phyloP scores from a whole-genome alignment of 2,329 filamentous ascomycete genomes.

The Alternaria angustiovoidea region DNA sequence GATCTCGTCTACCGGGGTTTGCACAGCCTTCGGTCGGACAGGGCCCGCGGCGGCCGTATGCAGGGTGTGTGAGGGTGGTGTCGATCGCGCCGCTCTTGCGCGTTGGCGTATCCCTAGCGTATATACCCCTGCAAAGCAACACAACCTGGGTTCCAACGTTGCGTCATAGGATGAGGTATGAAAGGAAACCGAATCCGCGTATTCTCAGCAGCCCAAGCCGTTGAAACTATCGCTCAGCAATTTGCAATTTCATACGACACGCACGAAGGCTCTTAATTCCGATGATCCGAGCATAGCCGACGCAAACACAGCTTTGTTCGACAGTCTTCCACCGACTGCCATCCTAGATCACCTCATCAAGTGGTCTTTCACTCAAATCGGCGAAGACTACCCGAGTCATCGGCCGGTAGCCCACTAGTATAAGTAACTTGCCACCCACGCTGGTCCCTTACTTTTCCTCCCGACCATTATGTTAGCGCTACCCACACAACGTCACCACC shows the following conservation, averaged over 20 bases:
- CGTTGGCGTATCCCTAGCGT: constrained; percentile 11
- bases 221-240: constrained; percentile 45
- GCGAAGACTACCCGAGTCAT: constrained; percentile 41
- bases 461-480: constrained; percentile 49
- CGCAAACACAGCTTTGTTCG: constrained; percentile 32
- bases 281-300: constrained; percentile 38
- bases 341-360: constrained; percentile 47
- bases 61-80: constrained; percentile 25
- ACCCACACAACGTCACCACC: constrained; percentile 50
- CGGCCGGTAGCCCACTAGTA: constrained; percentile 42
- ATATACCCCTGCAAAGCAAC: constrained; percentile 25
- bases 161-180: constrained; percentile 33
- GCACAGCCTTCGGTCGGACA: constrained; percentile 32
- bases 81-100: constrained; percentile 23
- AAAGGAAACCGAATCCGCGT: constrained; percentile 36
- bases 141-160: constrained; percentile 4
- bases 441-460: constrained; percentile 41
- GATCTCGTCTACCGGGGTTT: constrained; percentile 15
- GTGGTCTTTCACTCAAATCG: constrained; percentile 30
- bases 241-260: constrained; percentile 41
- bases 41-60: constrained; percentile 22
- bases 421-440: constrained; percentile 51
- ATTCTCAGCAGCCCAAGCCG: constrained; percentile 31
- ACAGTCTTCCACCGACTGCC: constrained; percentile 38
- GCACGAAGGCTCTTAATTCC: constrained; percentile 31